phyloP scores from a whole-genome alignment of 345 rosid genomes.

The Lumnitzera racemosa region DNA sequence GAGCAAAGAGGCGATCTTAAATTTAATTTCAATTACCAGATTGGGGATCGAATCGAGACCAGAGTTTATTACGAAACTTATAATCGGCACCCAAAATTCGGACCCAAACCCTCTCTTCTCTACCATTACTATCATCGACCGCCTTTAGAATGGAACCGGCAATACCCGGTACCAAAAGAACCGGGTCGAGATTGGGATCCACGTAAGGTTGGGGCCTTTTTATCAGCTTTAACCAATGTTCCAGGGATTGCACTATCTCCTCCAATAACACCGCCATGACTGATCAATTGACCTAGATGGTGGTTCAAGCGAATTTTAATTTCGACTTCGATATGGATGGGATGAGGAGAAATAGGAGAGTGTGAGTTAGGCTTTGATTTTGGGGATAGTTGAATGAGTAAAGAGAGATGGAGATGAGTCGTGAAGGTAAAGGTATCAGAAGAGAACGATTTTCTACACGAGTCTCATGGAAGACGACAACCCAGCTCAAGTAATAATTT shows the following conservation, averaged over 20 bases:
- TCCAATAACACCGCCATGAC: slow-evolving; percentile 57
- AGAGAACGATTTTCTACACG: background rate
- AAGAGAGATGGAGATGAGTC: background rate
- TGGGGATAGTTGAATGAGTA: background rate
- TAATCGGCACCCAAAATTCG: slow-evolving; percentile 78
- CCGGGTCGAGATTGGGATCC: slow-evolving; percentile 86
- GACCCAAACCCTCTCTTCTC: slow-evolving; percentile 82
- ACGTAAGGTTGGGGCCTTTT: slow-evolving; percentile 50
- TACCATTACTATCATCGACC: slow-evolving; percentile 47
- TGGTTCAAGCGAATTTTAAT: too few species aligned
- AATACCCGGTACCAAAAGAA: slow-evolving; percentile 78
- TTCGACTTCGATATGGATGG: too few species aligned
- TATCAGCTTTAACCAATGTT: slow-evolving; percentile 52
- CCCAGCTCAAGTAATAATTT: too few species aligned
- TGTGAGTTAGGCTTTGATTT: background rate
- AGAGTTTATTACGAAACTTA: slow-evolving; percentile 68
- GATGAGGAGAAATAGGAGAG: too few species aligned
- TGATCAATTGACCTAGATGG: background rate
- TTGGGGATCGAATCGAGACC: slow-evolving; percentile 88
- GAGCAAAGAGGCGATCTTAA: background rate
- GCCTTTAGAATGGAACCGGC: slow-evolving; percentile 84
- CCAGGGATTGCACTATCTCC: slow-evolving; percentile 68
- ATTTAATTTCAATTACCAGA: slow-evolving; percentile 32
- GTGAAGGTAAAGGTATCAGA: background rate
- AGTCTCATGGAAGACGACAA: too few species aligned